Evolutionary conservation across 345 rosid genomes (phyloP), one percentile per base, ranked within the genome.

Genomic region (Toxicodendron radicans): DNA sequence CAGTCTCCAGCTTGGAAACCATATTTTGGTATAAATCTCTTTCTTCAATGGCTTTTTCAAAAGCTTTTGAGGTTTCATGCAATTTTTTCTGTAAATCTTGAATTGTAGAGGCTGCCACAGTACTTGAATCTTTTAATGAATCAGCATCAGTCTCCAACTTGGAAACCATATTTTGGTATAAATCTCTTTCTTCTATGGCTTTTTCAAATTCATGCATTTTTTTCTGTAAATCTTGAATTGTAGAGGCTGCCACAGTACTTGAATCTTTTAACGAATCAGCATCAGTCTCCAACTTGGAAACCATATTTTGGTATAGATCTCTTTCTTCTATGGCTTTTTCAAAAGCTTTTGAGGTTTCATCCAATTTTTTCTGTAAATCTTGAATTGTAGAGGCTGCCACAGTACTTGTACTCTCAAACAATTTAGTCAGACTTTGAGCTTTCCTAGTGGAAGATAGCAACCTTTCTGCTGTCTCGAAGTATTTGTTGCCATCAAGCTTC

Each of bases 31-130:
- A 73, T 14, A 61, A 51, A 75, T 79, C 88, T 74, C 88, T 87
- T 70, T 90, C 97, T 72, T 83, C 83, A 70, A 76, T 71, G 71
- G 80, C 78, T 68, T 78, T 80, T 82, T 72, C 85, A 41, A 80
- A 81, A 80, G 81, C 58, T 41, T 49, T 78, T 57, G 67, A 76
- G n/a, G 73, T 57, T 69, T 86, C 87, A 53, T 72, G 69, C 80
- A 94, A 74, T 70, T 84, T 83, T 64, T 76, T 79, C 79, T 90
- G 89, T 89, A 91, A 81, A 71, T 89, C 88, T 66, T 80, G 81
- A 75, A 94, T 86, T 32, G 73, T 71, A 57, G 79, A 51, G 45
- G 82, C 87, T 33, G 96, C 88, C 45, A 5, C 9, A 38, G 43
- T 60, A 77, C 83, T 88, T 65, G 83, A 76, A 74, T 76, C 82